Base-by-base conservation (phyloP, 805 yeast species). In the Metschnikowia bowlesiae region DNA sequence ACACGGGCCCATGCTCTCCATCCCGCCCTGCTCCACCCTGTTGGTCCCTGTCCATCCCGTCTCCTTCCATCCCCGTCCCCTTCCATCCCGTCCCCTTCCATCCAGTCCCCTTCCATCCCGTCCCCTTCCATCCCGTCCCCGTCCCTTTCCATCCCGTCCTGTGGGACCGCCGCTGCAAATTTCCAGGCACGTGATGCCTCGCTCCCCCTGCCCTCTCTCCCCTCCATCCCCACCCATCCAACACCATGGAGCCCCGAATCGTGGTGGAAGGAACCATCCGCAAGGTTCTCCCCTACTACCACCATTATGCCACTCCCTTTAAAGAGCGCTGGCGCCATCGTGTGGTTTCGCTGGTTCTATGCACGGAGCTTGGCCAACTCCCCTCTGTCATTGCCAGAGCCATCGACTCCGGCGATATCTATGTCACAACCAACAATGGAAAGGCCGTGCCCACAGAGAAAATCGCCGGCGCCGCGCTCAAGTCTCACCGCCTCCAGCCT, bases 241-340 rank as follows among this genome's bases (percentile, higher is more conserved):
- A 9, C 11, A 16, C 18, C 16, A 45, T 50, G 33, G 50, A 46
- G 44, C 52, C 54, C 6, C 44, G 42, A 4, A 13, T 46, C 4
- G 32, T 39, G 38, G 13, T 60, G 37, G 67, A 65, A 38, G 66
- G 69, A 47, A 69, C 69, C 1, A 57, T 71, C 14, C 59, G 76
- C 8, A 61, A 59, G n/a, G 74, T 73, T 1, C 36, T 45, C 4
- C 75, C 78, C 7, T 73, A 71, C 56, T 69, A 63, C 51, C 56
- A 54, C 45, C 53, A 52, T 8, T 68, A 55, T 53, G 56, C 59
- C 33, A 71, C 76, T 1, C 64, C 64, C 28, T 70, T 63, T n/a
- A 73, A 73, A 51, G 59, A 59, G 10, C 61, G 78, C 28, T 73
- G 78, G 78, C 57, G 60, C 16, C 73, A 68, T 2, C 54, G 56